Conservation (phyloP, 1,139 yeast genomes). For the Pichia sp. region DNA sequence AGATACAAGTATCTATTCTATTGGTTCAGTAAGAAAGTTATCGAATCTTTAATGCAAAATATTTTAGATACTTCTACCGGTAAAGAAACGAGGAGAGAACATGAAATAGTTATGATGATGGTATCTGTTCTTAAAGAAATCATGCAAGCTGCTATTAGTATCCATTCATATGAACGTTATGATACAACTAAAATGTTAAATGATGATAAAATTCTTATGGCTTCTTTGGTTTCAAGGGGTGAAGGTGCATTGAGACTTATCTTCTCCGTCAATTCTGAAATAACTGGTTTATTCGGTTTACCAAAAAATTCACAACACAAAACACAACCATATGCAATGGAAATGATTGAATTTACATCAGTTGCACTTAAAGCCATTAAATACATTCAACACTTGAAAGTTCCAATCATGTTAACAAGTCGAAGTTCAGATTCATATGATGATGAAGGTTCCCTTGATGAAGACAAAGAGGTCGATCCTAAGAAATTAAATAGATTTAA, state of each 20-base stretch:
- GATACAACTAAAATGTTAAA: conserved; percentile 52
- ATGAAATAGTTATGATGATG: conserved; percentile 55
- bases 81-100: conserved; percentile 31
- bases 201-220: conserved; percentile 53
- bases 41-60: conserved; percentile 54
- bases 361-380: conserved; percentile 68
- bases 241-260: conserved; percentile 36
- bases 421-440: conserved; percentile 23
- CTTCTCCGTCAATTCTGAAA: conserved; percentile 65
- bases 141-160: conserved; percentile 47
- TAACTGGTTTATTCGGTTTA: conserved; percentile 55
- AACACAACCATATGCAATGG: conserved; percentile 61
- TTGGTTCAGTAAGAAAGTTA: conserved; percentile 63
- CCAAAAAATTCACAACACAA: conserved; percentile 68
- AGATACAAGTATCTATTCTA: conserved; percentile 68
- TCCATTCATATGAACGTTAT: conserved; percentile 50
- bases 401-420: conserved; percentile 53
- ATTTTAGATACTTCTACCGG: conserved; percentile 53
- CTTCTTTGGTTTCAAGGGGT: conserved; percentile 43
- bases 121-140: conserved; percentile 70
- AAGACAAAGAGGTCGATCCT: conserved; percentile 14
- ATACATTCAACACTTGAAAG: conserved; percentile 59
- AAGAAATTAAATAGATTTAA: conserved; percentile 19
- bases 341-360: conserved; percentile 65
- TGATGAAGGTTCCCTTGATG: conserved; percentile 8